A percentile compares a stretch with the other conserved stretches of the same genome.
Conservation (phyloP, 83 land plant genomes). For the Picea mariana region DNA sequence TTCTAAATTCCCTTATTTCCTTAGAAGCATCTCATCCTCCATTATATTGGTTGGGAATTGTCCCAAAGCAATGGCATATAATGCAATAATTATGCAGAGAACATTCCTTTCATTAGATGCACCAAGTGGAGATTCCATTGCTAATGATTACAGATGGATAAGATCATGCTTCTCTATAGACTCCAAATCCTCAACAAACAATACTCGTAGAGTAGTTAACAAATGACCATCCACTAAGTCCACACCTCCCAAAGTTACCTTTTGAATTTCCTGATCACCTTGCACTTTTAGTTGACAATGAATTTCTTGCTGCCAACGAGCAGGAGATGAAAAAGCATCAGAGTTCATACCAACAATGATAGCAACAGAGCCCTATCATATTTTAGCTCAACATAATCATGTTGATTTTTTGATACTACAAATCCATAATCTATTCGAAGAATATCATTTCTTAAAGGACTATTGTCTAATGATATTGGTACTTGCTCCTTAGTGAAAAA, state of each 20-base stretch:
- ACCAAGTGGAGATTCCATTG: slow-evolving; percentile 70
- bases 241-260: too few species aligned
- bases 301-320: slow-evolving; percentile 58
- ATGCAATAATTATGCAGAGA: slow-evolving; percentile 62
- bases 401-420: slow-evolving; percentile 19
- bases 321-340: slow-evolving; percentile 54
- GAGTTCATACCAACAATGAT: slow-evolving; percentile 64
- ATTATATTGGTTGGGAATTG: slow-evolving; percentile 26
- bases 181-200: too few species aligned
- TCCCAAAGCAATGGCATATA: slow-evolving; percentile 68
- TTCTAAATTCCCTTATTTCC: slow-evolving; percentile 29
- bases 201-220: too few species aligned
- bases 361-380: slow-evolving; percentile 76
- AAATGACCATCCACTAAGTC: neutral
- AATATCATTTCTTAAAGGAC: slow-evolving; percentile 75
- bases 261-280: too few species aligned
- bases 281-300: too few species aligned
- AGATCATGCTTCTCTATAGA: slow-evolving; percentile 27
- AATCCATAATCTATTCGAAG: slow-evolving; percentile 81
- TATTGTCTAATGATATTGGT: too few species aligned
- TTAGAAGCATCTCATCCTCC: too few species aligned
- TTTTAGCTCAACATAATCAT: slow-evolving; percentile 20
- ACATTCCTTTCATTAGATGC: slow-evolving; percentile 49
- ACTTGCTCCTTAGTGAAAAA: too few species aligned
- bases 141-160: slow-evolving; percentile 37